phyloP scores from a whole-genome alignment of 768 basidiomycete genomes.

The Lepiota venenata region DNA sequence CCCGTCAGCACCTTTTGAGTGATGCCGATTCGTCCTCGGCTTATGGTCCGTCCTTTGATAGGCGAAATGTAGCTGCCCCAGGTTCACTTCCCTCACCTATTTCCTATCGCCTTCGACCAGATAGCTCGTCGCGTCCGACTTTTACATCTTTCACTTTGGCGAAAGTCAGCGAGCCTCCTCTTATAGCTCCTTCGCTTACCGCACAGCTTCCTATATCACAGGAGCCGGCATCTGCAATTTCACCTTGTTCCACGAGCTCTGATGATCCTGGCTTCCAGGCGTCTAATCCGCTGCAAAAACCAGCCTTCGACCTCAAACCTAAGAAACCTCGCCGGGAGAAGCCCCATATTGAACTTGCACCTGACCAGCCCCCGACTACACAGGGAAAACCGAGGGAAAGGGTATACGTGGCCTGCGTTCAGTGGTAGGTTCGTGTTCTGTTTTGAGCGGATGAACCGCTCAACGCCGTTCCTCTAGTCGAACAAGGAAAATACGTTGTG shows the following conservation, averaged over 20 bases:
- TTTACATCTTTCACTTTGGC: constrained; percentile 5
- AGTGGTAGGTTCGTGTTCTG: constrained; percentile 49
- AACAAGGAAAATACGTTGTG: constrained; percentile 76
- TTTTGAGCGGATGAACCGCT: constrained; percentile 6
- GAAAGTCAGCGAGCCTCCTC: constrained; percentile 8
- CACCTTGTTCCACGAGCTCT: background rate
- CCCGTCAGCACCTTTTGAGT: background rate
- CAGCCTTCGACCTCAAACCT: constrained; percentile 17
- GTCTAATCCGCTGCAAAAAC: background rate
- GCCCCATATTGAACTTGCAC: constrained; percentile 61
- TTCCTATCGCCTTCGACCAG: constrained; percentile 3
- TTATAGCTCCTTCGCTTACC: constrained; percentile 3
- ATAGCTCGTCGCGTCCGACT: background rate
- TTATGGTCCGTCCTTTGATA: constrained; percentile 13
- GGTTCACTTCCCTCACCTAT: constrained; percentile 3
- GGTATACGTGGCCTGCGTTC: constrained; percentile 76
- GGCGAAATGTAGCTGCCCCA: constrained; percentile 7
- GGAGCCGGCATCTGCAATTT: background rate
- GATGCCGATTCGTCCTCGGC: constrained; percentile 2
- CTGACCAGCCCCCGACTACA: constrained; percentile 76
- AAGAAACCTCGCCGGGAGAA: constrained; percentile 51
- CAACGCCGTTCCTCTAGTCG: constrained; percentile 43
- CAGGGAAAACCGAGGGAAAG: constrained; percentile 75
- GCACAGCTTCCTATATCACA: background rate
- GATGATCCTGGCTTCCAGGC: background rate